Conservation (phyloP, 257 asterid genomes). For the Solanum tarijense region DNA sequence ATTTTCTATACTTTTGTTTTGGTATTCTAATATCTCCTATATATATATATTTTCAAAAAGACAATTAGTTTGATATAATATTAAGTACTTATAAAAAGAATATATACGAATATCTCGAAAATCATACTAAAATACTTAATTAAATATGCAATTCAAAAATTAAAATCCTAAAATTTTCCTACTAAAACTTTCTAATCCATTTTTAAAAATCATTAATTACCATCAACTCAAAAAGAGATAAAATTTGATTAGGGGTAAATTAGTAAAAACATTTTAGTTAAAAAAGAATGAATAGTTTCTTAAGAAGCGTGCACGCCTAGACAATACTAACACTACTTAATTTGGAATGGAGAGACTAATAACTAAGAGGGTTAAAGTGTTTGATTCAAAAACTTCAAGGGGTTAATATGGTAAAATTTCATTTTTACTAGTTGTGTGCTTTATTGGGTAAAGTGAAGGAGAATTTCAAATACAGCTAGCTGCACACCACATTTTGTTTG, state of each 20-base stretch:
- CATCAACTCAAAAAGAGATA: neutral
- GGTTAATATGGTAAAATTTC: neutral
- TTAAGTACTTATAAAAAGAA: neutral
- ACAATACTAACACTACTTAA: neutral
- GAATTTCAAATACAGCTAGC: constrained; percentile 8
- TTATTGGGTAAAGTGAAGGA: neutral
- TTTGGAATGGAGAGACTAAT: neutral
- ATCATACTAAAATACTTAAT: neutral
- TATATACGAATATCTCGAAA: too few relatives aligned
- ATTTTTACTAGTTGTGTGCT: neutral
- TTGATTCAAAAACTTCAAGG: neutral
- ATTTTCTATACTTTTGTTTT: neutral
- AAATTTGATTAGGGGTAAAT: neutral
- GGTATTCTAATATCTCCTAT: neutral
- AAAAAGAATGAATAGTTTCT: too few relatives aligned
- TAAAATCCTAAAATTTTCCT: neutral
- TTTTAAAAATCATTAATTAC: too few relatives aligned
- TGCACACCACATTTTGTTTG: neutral
- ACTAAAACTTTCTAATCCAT: neutral
- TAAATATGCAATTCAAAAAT: too few relatives aligned
- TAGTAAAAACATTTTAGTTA: too few relatives aligned
- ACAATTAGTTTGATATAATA: neutral
- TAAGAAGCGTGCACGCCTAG: rapidly evolving
- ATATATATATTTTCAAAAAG: neutral
- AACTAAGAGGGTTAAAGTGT: neutral